Conservation (phyloP, 176 grass and related monocot species). For the Otatea glauca region DNA sequence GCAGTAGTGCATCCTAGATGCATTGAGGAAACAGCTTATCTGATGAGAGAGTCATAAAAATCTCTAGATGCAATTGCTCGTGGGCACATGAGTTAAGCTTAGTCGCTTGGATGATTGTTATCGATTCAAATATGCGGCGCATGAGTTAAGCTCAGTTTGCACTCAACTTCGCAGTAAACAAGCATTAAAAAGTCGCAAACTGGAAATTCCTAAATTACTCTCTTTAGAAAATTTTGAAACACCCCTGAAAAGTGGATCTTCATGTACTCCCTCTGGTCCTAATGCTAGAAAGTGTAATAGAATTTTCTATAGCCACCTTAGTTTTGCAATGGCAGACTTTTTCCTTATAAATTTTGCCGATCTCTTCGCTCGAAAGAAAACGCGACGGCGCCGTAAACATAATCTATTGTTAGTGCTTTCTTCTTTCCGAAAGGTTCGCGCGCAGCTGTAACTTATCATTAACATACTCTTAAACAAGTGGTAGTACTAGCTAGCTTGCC, state of each 20-base stretch:
- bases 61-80: too few species aligned
- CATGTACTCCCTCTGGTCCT: not conserved
- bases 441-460: conserved; percentile 7
- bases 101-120: too few species aligned
- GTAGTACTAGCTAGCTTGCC: not conserved
- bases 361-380: conserved; percentile 4
- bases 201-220: not conserved
- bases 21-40: too few species aligned
- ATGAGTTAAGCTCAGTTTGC: too few species aligned
- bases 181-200: not conserved
- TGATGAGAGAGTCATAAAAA: too few species aligned
- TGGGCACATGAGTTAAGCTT: too few species aligned
- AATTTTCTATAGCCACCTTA: conserved; percentile 24
- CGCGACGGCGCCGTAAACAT: conserved; percentile 29
- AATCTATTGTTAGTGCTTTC: conserved; percentile 44
- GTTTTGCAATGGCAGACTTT: not conserved
- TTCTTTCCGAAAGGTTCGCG: conserved; percentile 28
- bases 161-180: not conserved
- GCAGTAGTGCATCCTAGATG: too few species aligned
- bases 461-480: conserved; percentile 5
- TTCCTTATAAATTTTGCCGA: not conserved
- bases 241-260: conserved; percentile 25
- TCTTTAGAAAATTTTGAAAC: not conserved
- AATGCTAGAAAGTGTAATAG: not conserved
- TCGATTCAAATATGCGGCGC: too few species aligned